Conservation (phyloP, 116 monocot genomes). For the Phalaenopsis hybrid region DNA sequence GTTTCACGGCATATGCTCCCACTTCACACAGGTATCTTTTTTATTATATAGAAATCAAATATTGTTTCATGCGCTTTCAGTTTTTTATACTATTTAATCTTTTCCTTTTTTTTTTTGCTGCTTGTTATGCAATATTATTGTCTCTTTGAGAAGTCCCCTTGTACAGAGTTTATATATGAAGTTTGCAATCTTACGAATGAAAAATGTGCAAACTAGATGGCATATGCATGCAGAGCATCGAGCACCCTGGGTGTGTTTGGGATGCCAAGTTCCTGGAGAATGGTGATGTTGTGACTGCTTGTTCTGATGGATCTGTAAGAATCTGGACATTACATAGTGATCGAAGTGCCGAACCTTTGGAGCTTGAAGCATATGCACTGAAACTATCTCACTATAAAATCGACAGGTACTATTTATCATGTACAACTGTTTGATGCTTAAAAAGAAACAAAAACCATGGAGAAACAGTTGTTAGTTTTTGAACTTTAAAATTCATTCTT, state of each 20-base stretch:
- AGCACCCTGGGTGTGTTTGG: slow-evolving; percentile 99
- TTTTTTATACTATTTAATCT: not conserved
- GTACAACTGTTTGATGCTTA: not conserved
- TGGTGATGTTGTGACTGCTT: slow-evolving; percentile 93
- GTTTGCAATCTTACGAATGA: slow-evolving; percentile 2
- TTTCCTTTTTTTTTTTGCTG: not conserved
- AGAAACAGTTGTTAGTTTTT: not conserved
- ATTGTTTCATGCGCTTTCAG: not conserved
- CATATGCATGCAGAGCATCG: slow-evolving; percentile 79
- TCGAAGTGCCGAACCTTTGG: slow-evolving; percentile 33
- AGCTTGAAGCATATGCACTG: slow-evolving; percentile 58
- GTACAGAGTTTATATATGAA: not conserved
- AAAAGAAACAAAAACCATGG: not conserved
- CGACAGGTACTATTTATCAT: slow-evolving; percentile 40
- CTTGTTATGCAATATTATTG: not conserved
- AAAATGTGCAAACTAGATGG: slow-evolving; percentile 52
- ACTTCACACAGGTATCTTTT: not conserved
- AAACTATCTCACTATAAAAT: slow-evolving; percentile 55
- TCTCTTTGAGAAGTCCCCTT: not conserved
- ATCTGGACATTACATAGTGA: slow-evolving; percentile 61
- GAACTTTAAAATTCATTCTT: not conserved
- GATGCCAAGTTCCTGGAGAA: slow-evolving; percentile 90
- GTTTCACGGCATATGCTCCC: no score
- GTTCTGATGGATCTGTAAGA: slow-evolving; percentile 82
- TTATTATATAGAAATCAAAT: not conserved